Conservation (phyloP, 2,329 filamentous ascomycete species). For the Colletotrichum truncatum region DNA sequence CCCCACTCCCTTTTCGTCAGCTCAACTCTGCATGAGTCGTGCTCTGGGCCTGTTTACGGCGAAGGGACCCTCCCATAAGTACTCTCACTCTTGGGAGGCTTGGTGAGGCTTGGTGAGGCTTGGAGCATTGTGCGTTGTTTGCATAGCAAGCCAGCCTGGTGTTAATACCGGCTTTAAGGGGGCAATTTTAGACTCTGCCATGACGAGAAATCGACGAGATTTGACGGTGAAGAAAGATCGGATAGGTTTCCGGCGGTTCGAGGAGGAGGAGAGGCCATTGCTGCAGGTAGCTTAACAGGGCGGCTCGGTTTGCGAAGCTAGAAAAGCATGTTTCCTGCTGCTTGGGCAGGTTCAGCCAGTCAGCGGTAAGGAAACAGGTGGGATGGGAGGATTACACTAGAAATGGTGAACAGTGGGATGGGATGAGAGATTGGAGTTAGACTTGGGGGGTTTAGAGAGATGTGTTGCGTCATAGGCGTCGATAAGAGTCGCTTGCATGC, state of each 20-base stretch:
- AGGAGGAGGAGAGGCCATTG: neutral
- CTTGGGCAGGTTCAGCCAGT: neutral
- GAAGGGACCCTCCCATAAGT: no score
- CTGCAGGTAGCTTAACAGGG: neutral
- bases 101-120: no score
- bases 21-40: no score
- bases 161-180: neutral
- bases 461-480: conserved; percentile 28
- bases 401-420: conserved; percentile 4
- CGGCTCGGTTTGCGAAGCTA: neutral
- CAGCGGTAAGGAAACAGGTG: conserved; percentile 9
- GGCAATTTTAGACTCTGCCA: neutral
- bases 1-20: no score
- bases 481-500: conserved; percentile 30
- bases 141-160: neutral
- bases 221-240: neutral
- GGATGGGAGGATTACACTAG: conserved; percentile 1
- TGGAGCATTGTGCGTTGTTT: neutral
- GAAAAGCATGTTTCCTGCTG: conserved; percentile 5
- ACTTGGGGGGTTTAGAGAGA: conserved; percentile 1
- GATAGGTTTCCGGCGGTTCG: neutral
- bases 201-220: conserved; percentile 2
- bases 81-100: no score
- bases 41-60: no score
- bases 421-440: no score